Conservation (phyloP, 2,329 filamentous ascomycete genomes). For the Fusarium albosuccineum region DNA sequence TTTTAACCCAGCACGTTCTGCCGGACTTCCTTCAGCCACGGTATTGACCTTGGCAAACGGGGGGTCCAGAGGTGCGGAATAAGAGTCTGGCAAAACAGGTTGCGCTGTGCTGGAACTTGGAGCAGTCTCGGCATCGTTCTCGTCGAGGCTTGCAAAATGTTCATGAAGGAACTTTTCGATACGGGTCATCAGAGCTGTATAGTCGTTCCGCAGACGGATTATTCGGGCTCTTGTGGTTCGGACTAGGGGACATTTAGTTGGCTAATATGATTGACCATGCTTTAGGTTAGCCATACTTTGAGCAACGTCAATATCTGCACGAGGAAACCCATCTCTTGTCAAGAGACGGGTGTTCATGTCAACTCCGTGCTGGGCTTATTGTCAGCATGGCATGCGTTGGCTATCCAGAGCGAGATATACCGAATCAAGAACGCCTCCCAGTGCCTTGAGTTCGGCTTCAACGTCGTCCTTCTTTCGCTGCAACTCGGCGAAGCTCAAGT, state of each 20-base stretch:
- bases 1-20: conserved; percentile 83
- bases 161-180: conserved; percentile 91
- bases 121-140: conserved; percentile 55
- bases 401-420: conserved; percentile 62
- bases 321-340: conserved; percentile 91
- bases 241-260: conserved; percentile 66
- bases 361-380: conserved; percentile 79
- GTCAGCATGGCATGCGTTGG: conserved; percentile 36
- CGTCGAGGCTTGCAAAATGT: conserved; percentile 81
- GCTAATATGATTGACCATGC: conserved; percentile 33
- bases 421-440: conserved; percentile 89
- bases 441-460: conserved; percentile 87
- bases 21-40: conserved; percentile 83
- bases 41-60: conserved; percentile 90
- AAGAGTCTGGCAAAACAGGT: conserved; percentile 51
- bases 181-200: conserved; percentile 86
- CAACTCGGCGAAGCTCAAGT: conserved; percentile 81
- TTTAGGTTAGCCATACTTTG: conserved; percentile 74
- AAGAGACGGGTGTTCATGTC: conserved; percentile 91
- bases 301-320: conserved; percentile 93
- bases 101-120: conserved; percentile 39
- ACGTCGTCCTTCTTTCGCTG: conserved; percentile 86
- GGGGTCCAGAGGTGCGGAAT: conserved; percentile 44
- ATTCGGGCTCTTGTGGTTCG: conserved; percentile 93
- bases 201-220: conserved; percentile 90